Base-by-base conservation (phyloP, 257 asterid species). In the Fraxinus excelsior region DNA sequence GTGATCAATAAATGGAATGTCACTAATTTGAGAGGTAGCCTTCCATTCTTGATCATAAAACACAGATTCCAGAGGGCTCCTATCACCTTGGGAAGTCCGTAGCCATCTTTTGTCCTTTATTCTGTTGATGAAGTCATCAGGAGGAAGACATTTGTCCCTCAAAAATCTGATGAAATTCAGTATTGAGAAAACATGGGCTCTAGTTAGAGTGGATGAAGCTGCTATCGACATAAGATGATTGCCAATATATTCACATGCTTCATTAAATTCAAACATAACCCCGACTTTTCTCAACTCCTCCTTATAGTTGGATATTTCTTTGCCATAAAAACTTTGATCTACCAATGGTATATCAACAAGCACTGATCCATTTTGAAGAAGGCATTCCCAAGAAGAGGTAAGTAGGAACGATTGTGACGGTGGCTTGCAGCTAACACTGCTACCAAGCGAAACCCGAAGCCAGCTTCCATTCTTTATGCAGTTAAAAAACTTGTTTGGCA, bases 1-100 rank as follows among this genome's bases (percentile, higher is more conserved):
- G n/a, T 46, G 74, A 76, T 84, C 87, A 78, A 84, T 12, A 40
- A 84, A 84, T 1, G 87, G 87, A n/a, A 84, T 78, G 76, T 84
- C 75, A 76, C 87, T 78, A 80, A 81, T 78, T 26, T 49, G 75
- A 40, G 81, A 78, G 42, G 87, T 85, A 67, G 83, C 85, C 46
- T n/a, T 58, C 87, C 87, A 84, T 21, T 84, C 81, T 68, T 42
- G 29, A 49, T 53, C 78, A 60, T 71, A 81, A 62, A 84, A 75
- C 29, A 84, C 83, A 2, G 81, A 71, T 9, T 73, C 77, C 23
- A 0, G 18, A 3, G 87, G 85, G 35, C 68, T 46, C 74, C 29
- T 75, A 29, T 79, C 72, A 49, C 87, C 85, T 67, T 35, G 81
- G 21, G 77, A 71, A 28, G 85, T 84, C 80, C 76, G 38, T 12